These are phyloP conservation scores for Solanum chilense DNA, from an alignment of 257 asterid genomes.

Conservation along the genomic window DNA sequence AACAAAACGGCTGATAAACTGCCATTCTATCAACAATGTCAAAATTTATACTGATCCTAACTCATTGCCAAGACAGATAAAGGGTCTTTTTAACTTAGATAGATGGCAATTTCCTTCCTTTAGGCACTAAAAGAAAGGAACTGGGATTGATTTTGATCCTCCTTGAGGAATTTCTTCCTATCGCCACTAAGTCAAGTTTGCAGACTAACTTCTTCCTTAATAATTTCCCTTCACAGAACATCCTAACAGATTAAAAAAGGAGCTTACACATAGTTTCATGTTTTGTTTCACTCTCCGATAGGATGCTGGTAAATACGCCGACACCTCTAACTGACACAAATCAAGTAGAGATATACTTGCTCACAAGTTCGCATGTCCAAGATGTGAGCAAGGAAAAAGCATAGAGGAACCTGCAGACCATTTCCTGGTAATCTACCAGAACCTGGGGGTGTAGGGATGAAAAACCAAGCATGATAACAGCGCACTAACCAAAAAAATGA, in stretches of 20 bases:
- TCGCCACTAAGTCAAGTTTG: background rate
- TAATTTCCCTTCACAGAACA: background rate
- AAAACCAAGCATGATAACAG: background rate
- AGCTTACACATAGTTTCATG: background rate
- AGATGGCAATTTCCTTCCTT: too few species aligned
- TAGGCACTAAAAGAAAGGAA: background rate
- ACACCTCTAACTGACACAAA: background rate
- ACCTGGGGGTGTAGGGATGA: background rate
- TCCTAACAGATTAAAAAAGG: background rate
- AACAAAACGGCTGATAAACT: background rate
- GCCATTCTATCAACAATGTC: too few species aligned
- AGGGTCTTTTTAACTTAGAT: too few species aligned
- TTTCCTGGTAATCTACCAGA: background rate
- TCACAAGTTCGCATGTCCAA: background rate
- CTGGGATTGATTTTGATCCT: background rate
- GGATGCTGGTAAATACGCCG: background rate
- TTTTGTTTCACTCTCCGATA: background rate
- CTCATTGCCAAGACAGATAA: too few species aligned
- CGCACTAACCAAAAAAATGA: background rate
- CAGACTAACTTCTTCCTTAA: background rate
- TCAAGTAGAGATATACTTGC: background rate
- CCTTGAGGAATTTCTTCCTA: background rate
- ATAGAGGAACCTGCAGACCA: background rate
- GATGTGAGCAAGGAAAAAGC: background rate
- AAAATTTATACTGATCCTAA: too few species aligned